Base-by-base conservation (phyloP, 2,329 filamentous ascomycete genomes). In the Westerdykella ornata region DNA sequence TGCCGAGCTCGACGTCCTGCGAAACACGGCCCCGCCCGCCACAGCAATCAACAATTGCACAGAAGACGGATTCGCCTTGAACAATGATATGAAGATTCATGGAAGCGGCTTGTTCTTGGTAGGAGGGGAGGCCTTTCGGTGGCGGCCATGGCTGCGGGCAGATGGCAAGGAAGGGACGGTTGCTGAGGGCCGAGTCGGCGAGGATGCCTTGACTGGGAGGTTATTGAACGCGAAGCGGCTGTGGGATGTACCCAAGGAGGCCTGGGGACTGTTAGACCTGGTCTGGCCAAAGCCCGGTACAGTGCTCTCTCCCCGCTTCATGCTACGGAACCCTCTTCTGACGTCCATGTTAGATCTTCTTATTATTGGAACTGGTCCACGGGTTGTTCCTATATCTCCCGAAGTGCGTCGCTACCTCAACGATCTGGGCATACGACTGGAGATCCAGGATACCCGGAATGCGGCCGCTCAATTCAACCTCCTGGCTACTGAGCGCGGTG, bases 391-490 rank as follows among this genome's bases (percentile, higher is more conserved):
- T 1, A 68, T 97, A 6, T 86, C 84, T 42, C 85, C 85, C 1
- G 75, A 80, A 52, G 86, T 87, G 33, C 81, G 84, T 53, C 74
- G 74, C 44, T 74, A 81, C 53, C 80, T 98, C 42, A 84, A 82
- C 47, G 76, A 78, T 20, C 67, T 97, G 32, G 92, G 92, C 0
- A 85, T 97, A 53, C 75, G 87, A 43, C 74, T 97, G 4, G 92
- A 98, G 59, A 76, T 96, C 3, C 77, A 90, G 59, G 92, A 97
- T 68, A 97, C 92, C 22, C 75, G 88, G 48, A 97, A 97, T 67
- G 92, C 92, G 7, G 87, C 90, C 1, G 84, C 89, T 26, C 88
- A 96, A 64, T 98, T 92, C 66, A 98, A 98, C 62, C 64, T 98
- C 57, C 70, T 98, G 41, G 90, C 88, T n/a, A 97, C 88, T 14